phyloP scores from a whole-genome alignment of 2,329 filamentous ascomycete genomes.

The Diaporthe vexans region DNA sequence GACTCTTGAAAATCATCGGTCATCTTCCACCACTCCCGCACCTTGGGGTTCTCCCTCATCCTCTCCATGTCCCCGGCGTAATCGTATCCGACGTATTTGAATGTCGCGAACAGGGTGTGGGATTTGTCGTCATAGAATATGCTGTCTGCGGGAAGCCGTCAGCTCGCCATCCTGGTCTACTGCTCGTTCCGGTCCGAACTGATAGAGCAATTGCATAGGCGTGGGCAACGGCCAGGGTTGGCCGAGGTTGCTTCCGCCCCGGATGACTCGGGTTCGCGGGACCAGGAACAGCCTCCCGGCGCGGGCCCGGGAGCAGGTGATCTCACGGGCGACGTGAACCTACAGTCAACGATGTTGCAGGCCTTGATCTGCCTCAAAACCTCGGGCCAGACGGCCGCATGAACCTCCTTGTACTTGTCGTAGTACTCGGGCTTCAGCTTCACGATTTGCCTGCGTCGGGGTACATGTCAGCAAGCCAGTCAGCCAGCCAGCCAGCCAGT shows the following conservation, averaged over 20 bases:
- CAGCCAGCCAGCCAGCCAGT: conserved; percentile 48
- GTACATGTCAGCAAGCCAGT: conserved; percentile 65
- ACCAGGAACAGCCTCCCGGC: conserved; percentile 1
- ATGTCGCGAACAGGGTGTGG: conserved; percentile 78
- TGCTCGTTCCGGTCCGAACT: not conserved
- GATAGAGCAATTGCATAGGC: not conserved
- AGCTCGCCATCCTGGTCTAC: not conserved
- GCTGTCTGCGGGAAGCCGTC: conserved; percentile 65
- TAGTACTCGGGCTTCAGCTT: conserved; percentile 77
- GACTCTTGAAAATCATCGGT: conserved; percentile 82
- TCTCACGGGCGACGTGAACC: conserved; percentile 45
- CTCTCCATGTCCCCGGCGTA: conserved; percentile 81
- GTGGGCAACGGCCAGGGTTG: not conserved
- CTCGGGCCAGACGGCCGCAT: conserved; percentile 82
- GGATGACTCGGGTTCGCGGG: conserved; percentile 12
- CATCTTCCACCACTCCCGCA: conserved; percentile 85
- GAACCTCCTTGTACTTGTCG: conserved; percentile 79
- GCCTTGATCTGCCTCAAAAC: conserved; percentile 82
- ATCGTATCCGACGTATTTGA: conserved; percentile 83
- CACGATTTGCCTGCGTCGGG: conserved; percentile 73
- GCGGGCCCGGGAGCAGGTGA: not conserved
- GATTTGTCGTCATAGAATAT: conserved; percentile 77
- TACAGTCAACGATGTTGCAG: conserved; percentile 82
- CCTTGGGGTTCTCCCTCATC: conserved; percentile 80
- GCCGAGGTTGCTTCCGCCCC: not conserved